A percentile compares a stretch with the other conserved stretches of the same genome.
These are phyloP conservation scores for Fusarium stilboides DNA, from an alignment of 2,329 filamentous ascomycete genomes.

Conservation along the genomic window DNA sequence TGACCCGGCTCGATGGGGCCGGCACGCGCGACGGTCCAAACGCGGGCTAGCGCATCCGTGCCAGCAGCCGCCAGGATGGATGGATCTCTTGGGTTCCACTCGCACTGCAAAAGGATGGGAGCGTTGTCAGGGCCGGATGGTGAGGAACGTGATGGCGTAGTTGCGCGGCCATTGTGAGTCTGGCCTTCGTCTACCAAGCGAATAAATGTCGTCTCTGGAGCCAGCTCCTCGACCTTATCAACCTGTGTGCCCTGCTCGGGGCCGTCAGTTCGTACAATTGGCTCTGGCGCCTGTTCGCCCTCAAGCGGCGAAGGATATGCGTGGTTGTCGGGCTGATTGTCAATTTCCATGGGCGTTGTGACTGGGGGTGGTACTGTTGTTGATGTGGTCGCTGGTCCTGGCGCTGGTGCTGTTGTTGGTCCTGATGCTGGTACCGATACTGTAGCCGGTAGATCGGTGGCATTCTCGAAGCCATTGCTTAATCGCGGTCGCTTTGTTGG, in stretches of 20 bases:
- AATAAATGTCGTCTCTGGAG: constrained; percentile 72
- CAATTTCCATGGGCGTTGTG: constrained; percentile 73
- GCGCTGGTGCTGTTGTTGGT: constrained; percentile 30
- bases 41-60: constrained; percentile 78
- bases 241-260: constrained; percentile 76
- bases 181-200: constrained; percentile 64
- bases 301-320: constrained; percentile 77
- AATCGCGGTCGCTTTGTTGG: constrained; percentile 72
- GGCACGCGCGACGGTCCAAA: constrained; percentile 75
- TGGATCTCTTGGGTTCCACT: constrained; percentile 77
- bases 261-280: constrained; percentile 70
- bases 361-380: constrained; percentile 50
- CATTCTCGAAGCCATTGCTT: constrained; percentile 74
- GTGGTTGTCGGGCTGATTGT: constrained; percentile 68
- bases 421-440: constrained; percentile 35
- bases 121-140: constrained; percentile 64
- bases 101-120: constrained; percentile 77
- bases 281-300: constrained; percentile 68
- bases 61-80: constrained; percentile 77
- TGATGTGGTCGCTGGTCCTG: constrained; percentile 31
- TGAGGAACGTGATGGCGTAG: constrained; percentile 54
- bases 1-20: constrained; percentile 59
- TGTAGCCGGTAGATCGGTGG: constrained; percentile 58
- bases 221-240: constrained; percentile 74
- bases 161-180: constrained; percentile 55